Conservation (phyloP, 2,329 filamentous ascomycete genomes). For the Plectosphaerella cucumerina region DNA sequence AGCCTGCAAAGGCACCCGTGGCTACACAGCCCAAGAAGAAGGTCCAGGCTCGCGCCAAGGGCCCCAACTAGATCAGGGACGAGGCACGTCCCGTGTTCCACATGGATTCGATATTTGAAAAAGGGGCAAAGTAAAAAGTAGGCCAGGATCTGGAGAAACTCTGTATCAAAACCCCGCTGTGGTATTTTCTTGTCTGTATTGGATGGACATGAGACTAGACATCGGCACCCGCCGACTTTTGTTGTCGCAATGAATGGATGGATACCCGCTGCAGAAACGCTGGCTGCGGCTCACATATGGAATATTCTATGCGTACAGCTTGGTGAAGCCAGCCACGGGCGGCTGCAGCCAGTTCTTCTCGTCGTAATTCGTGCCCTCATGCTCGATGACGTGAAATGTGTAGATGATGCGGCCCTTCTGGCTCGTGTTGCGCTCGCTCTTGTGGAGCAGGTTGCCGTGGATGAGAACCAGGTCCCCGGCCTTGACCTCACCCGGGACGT, state of each 20-base stretch:
- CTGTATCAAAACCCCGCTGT: too few relatives aligned
- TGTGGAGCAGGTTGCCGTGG: conserved; percentile 92
- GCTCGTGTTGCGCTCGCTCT: conserved; percentile 90
- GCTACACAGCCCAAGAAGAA: conserved; percentile 8
- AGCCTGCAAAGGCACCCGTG: not conserved
- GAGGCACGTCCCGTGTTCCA: too few relatives aligned
- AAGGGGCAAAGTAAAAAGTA: too few relatives aligned
- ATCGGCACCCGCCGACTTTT: too few relatives aligned
- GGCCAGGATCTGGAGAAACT: too few relatives aligned
- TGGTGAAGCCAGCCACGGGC: conserved; percentile 73
- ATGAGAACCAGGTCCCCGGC: conserved; percentile 89
- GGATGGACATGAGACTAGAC: too few relatives aligned
- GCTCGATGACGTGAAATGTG: conserved; percentile 96
- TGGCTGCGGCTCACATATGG: not conserved
- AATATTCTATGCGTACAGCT: conserved; percentile 39
- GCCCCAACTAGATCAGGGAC: too few relatives aligned
- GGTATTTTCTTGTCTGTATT: too few relatives aligned
- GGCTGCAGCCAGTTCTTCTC: conserved; percentile 91
- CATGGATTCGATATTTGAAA: too few relatives aligned
- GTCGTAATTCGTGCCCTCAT: conserved; percentile 70
- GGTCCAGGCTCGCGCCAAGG: not conserved
- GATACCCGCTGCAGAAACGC: conserved; percentile 7
- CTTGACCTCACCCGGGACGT: conserved; percentile 82
- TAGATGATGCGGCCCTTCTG: conserved; percentile 88
- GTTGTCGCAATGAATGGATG: conserved; percentile 5